phyloP scores from a whole-genome alignment of 2,329 filamentous ascomycete species.

The Ophiocordyceps robertsii region DNA sequence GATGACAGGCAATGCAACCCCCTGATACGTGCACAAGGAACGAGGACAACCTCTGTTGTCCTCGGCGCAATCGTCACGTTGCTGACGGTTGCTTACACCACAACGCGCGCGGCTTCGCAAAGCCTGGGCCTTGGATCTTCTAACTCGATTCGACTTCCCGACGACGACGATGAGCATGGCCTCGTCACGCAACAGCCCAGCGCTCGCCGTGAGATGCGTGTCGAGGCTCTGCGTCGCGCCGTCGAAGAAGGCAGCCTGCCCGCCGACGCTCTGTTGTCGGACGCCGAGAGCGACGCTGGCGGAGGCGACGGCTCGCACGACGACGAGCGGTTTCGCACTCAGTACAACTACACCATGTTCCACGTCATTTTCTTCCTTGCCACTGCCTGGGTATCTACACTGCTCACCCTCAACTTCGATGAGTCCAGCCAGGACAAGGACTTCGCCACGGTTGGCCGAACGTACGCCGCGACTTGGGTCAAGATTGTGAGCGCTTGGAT shows the following conservation, averaged over 20 bases:
- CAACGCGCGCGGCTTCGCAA: slow-evolving; percentile 88
- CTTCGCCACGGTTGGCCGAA: slow-evolving; percentile 86
- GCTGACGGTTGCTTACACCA: slow-evolving; percentile 94
- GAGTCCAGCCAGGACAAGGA: slow-evolving; percentile 49
- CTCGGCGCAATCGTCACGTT: slow-evolving; percentile 93
- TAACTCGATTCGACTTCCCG: slow-evolving; percentile 41
- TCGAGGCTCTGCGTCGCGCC: slow-evolving; percentile 77
- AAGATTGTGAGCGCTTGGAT: slow-evolving; percentile 98
- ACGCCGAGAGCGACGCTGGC: slow-evolving; percentile 52
- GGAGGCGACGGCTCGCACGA: slow-evolving; percentile 55
- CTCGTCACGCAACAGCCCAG: slow-evolving; percentile 77
- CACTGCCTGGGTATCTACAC: slow-evolving; percentile 87
- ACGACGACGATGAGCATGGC: slow-evolving; percentile 65
- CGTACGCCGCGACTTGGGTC: slow-evolving; percentile 96
- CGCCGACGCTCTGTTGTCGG: slow-evolving; percentile 72
- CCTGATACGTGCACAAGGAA: slow-evolving; percentile 70
- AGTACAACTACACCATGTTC: slow-evolving; percentile 95
- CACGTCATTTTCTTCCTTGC: slow-evolving; percentile 96
- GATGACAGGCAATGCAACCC: slow-evolving; percentile 92
- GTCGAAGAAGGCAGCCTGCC: slow-evolving; percentile 88
- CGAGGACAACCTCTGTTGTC: slow-evolving; percentile 79
- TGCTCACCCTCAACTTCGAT: slow-evolving; percentile 65
- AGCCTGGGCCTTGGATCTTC: slow-evolving; percentile 58
- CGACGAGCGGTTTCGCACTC: slow-evolving; percentile 77
- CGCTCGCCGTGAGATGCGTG: slow-evolving; percentile 77